phyloP scores from a whole-genome alignment of 2,329 filamentous ascomycete genomes.

The Phaeosphaeriaceae sp. region DNA sequence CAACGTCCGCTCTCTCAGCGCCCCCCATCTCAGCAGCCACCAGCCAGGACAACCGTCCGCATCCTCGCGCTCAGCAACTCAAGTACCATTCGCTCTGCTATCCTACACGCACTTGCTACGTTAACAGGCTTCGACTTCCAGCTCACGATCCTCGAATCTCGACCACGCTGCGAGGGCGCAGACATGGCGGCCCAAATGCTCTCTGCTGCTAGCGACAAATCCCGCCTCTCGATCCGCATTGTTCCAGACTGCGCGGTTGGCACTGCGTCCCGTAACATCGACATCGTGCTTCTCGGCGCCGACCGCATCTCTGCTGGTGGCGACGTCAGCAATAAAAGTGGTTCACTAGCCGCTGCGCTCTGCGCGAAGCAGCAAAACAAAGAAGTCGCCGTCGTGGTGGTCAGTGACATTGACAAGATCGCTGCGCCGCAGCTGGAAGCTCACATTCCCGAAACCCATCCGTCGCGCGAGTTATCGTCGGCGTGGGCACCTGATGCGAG shows the following conservation, averaged over 20 bases:
- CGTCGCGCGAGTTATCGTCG: slow-evolving; percentile 56
- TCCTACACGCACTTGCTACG: slow-evolving; percentile 53
- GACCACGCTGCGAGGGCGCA: slow-evolving; percentile 71
- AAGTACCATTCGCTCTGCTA: slow-evolving; percentile 63
- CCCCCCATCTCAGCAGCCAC: background rate
- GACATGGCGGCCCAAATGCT: slow-evolving; percentile 59
- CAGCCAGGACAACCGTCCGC: slow-evolving; percentile 5
- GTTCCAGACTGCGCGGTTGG: slow-evolving; percentile 68
- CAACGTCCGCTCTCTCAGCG: background rate
- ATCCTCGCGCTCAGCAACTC: slow-evolving; percentile 53
- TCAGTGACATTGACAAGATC: slow-evolving; percentile 70
- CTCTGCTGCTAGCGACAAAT: slow-evolving; percentile 6
- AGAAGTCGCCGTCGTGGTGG: slow-evolving; percentile 58
- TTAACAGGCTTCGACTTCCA: slow-evolving; percentile 53
- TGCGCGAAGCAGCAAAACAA: slow-evolving; percentile 60
- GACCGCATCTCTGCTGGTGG: slow-evolving; percentile 66
- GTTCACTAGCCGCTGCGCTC: slow-evolving; percentile 66
- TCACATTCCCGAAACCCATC: slow-evolving; percentile 48
- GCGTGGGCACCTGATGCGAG: slow-evolving; percentile 52
- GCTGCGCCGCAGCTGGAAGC: slow-evolving; percentile 34
- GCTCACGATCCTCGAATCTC: slow-evolving; percentile 69
- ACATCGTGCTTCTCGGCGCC: slow-evolving; percentile 69
- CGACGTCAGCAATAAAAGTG: slow-evolving; percentile 71
- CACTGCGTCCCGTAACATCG: slow-evolving; percentile 58
- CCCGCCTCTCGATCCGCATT: slow-evolving; percentile 54